Conservation (phyloP, 2,329 filamentous ascomycete species). For the Pseudocercospora cruenta region DNA sequence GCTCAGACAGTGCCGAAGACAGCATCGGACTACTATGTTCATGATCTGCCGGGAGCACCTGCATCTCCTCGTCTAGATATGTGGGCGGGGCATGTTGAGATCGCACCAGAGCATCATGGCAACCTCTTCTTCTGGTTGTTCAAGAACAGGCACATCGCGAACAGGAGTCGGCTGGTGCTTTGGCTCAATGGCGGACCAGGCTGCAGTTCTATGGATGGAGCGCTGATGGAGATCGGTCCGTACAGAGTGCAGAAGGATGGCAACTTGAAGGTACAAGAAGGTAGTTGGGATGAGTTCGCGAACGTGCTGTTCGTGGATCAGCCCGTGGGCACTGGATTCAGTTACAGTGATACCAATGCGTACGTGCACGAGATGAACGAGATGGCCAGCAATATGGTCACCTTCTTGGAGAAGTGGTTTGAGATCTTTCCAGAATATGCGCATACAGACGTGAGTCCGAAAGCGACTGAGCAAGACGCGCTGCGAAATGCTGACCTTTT, state of each 20-base stretch:
- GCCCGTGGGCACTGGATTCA: slow-evolving; percentile 94
- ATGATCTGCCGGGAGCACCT: slow-evolving; percentile 81
- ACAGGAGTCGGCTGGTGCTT: slow-evolving; percentile 85
- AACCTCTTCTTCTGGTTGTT: slow-evolving; percentile 99
- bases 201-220: slow-evolving; percentile 96
- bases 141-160: slow-evolving; percentile 91
- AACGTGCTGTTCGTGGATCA: slow-evolving; percentile 97
- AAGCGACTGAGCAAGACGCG: background rate
- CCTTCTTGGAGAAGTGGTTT: slow-evolving; percentile 92
- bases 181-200: slow-evolving; percentile 98
- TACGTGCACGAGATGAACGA: slow-evolving; percentile 82
- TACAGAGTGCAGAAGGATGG: slow-evolving; percentile 79
- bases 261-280: slow-evolving; percentile 78
- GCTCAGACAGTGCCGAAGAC: slow-evolving; percentile 54
- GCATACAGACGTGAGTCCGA: slow-evolving; percentile 78
- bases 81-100: slow-evolving; percentile 97
- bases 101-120: slow-evolving; percentile 81
- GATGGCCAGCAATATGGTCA: slow-evolving; percentile 87
- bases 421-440: slow-evolving; percentile 87
- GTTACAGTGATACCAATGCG: slow-evolving; percentile 87
- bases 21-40: slow-evolving; percentile 88
- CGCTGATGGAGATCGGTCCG: slow-evolving; percentile 93
- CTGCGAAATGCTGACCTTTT: slow-evolving; percentile 3
- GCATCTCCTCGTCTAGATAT: slow-evolving; percentile 78
- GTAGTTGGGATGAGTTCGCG: slow-evolving; percentile 98